Conservation (phyloP, 1,139 yeast genomes). For the Yamadazyma spencermartinsiae region DNA sequence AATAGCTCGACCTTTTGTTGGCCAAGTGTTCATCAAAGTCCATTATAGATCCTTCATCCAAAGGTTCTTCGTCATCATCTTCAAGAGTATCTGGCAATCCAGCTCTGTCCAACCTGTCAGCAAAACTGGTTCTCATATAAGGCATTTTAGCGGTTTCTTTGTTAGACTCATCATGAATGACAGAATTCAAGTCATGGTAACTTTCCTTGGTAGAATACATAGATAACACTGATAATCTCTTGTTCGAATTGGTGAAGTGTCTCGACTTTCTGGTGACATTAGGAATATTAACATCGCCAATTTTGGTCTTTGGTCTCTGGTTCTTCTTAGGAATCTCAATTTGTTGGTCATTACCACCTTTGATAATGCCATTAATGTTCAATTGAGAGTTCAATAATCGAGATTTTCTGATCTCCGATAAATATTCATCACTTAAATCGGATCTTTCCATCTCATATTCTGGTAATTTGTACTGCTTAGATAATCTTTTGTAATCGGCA, state of each 20-base stretch:
- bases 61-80: slow-evolving; percentile 31
- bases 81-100: slow-evolving; percentile 31
- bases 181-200: slow-evolving; percentile 59
- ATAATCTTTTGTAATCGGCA: slow-evolving; percentile 13
- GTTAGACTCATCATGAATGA: slow-evolving; percentile 40
- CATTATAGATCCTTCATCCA: slow-evolving; percentile 40
- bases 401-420: slow-evolving; percentile 46
- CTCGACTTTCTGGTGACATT: slow-evolving; percentile 69
- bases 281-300: slow-evolving; percentile 67
- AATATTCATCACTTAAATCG: slow-evolving; percentile 46
- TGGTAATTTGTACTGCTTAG: slow-evolving; percentile 33
- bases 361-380: slow-evolving; percentile 32
- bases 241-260: slow-evolving; percentile 60
- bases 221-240: slow-evolving; percentile 68
- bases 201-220: slow-evolving; percentile 69
- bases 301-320: slow-evolving; percentile 32
- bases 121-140: slow-evolving; percentile 43
- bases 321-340: slow-evolving; percentile 19
- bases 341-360: slow-evolving; percentile 21
- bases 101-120: slow-evolving; percentile 44
- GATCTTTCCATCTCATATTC: slow-evolving; percentile 39
- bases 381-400: slow-evolving; percentile 45
- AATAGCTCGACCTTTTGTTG: slow-evolving; percentile 40
- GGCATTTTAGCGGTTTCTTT: slow-evolving; percentile 30
- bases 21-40: slow-evolving; percentile 48